Evolutionary conservation across 768 basidiomycete species (phyloP), one percentile per base, ranked within the genome.

Genomic region (Pleurotus salmoneostramineus): DNA sequence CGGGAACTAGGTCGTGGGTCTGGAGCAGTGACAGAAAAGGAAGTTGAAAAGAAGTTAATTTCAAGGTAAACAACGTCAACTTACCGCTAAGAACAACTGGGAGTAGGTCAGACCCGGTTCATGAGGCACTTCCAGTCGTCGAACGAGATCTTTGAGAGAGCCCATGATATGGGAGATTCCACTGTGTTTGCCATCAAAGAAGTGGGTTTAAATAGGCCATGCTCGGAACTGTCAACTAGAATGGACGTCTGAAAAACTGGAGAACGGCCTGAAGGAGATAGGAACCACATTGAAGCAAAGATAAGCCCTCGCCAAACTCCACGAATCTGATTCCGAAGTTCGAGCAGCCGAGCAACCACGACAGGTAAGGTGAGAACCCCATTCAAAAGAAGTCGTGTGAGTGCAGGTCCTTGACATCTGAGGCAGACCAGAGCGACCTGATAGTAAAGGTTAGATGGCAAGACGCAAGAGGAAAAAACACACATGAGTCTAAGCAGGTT

Each of bases 1-100:
- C 88, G n/a, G 89, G 89, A 17, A 79, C 71, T 35, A 91, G 74
- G 68, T 92, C 89, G 58, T 89, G 82, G 61, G 87, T 89, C 87
- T 88, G 62, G 10, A 62, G 12, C 54, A 36, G 31, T 50, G 44
- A 62, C 45, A 64, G 51, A 32, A 47, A 15, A 35, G 36, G 3
- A 8, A 40, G 37, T 40, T 40, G 21, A 40, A 40, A 10, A 37
- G 43, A 34, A 40, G 42, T 46, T 14, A 50, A 5, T 54, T 58
- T 27, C 21, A 12, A 40, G 58, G 32, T 56, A 42, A 35, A 43
- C 32, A 56, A 58, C 36, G 55, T 42, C 60, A 32, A 69, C 78
- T 59, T 58, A 86, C 84, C 56, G 77, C 76, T 63, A 89, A 74
- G 68, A 88, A 84, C 54, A 83, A 70, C 66, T 88, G 76, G 47